phyloP scores from a whole-genome alignment of 108 stramenopile genomes.

The Seminavis robusta region DNA sequence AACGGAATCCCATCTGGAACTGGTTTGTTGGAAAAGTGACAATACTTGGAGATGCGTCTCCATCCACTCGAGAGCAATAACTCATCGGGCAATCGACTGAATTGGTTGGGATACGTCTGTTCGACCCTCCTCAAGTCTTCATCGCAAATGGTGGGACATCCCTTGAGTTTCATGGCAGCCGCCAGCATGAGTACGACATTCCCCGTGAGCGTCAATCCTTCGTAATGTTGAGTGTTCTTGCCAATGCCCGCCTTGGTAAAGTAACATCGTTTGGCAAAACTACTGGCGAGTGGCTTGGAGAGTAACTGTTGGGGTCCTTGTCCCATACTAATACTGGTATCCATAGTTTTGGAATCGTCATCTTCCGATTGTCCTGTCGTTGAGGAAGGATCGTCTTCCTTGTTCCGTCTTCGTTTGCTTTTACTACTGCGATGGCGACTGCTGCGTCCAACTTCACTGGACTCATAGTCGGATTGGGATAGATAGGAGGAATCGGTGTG shows the following conservation, averaged over 20 bases:
- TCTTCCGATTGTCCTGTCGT: too few species aligned
- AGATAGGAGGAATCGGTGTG: too few species aligned
- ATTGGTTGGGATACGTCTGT: slow-evolving; percentile 85
- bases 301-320: neutral
- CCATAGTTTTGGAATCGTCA: too few species aligned
- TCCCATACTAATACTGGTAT: neutral
- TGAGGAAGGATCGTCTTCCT: too few species aligned
- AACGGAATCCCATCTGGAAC: slow-evolving; percentile 66
- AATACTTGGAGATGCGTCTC: slow-evolving; percentile 82
- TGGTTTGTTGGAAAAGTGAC: slow-evolving; percentile 83
- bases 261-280: slow-evolving; percentile 84
- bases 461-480: too few species aligned
- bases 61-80: slow-evolving; percentile 74
- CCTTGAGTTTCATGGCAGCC: slow-evolving; percentile 84
- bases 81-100: slow-evolving; percentile 80
- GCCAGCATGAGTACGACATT: slow-evolving; percentile 86
- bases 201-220: slow-evolving; percentile 80
- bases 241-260: slow-evolving; percentile 88
- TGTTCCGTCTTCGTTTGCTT: too few species aligned
- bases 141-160: slow-evolving; percentile 90
- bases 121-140: slow-evolving; percentile 86
- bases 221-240: slow-evolving; percentile 77
- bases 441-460: too few species aligned
- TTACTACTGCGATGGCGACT: too few species aligned
- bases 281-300: slow-evolving; percentile 67